phyloP scores from a whole-genome alignment of 331 rosid genomes.

The Quercus lobata region DNA sequence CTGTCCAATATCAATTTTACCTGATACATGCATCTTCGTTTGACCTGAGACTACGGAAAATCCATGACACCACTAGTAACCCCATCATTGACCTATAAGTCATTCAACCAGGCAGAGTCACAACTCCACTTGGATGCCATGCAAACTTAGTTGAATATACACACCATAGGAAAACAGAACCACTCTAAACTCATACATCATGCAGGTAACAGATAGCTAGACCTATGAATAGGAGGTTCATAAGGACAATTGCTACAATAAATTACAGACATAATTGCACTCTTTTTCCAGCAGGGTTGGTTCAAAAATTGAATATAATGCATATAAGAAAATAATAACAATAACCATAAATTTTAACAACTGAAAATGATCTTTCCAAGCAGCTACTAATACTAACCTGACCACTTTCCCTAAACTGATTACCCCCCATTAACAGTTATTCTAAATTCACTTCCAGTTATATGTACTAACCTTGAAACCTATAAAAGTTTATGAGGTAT shows the following conservation, averaged over 20 bases:
- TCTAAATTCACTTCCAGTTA: no score
- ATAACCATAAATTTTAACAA: no score
- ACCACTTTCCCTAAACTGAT: no score
- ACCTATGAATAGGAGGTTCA: not conserved
- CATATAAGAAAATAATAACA: no score
- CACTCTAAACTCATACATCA: not conserved
- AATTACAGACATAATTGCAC: not conserved
- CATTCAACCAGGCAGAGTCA: not conserved
- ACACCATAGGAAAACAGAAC: not conserved
- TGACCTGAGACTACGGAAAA: not conserved
- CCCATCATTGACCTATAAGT: not conserved
- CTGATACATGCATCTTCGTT: not conserved
- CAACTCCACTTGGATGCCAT: not conserved
- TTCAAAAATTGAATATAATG: no score
- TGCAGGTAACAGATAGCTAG: not conserved
- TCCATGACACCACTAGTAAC: not conserved
- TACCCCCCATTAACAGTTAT: no score
- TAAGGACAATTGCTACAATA: not conserved
- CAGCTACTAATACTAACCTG: no score
- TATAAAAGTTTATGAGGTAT: no score
- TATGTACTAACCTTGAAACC: no score
- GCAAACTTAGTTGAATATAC: not conserved
- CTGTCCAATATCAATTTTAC: not conserved
- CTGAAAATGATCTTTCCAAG: no score
- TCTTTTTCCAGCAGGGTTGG: not conserved